Conservation (phyloP, 2,329 filamentous ascomycete species). For the Paecilomyces niveus region DNA sequence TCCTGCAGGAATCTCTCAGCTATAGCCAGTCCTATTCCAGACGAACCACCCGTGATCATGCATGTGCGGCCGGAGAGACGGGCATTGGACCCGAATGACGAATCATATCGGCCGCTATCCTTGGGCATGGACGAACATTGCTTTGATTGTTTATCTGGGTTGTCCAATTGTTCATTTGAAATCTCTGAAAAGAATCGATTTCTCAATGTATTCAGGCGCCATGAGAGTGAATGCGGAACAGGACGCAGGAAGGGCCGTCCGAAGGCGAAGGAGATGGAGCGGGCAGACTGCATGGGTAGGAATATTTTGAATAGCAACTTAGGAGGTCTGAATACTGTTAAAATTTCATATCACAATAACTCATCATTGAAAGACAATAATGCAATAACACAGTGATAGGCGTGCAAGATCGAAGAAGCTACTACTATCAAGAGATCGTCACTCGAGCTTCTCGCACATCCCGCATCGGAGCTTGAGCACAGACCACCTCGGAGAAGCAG, state of each 20-base stretch:
- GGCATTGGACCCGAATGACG: constrained; percentile 9
- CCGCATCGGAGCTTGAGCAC: constrained; percentile 20
- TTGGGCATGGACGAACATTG: neutral
- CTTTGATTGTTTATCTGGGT: neutral
- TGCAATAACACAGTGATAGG: neutral
- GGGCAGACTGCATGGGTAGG: constrained; percentile 39
- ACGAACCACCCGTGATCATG: constrained; percentile 63
- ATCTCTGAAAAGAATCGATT: neutral
- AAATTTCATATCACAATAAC: neutral
- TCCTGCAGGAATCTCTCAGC: constrained; percentile 58
- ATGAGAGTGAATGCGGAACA: neutral
- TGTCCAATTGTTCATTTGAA: neutral
- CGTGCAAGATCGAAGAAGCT: neutral
- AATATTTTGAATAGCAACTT: neutral
- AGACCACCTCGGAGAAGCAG: constrained; percentile 12
- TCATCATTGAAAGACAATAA: neutral
- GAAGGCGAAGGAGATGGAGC: constrained; percentile 52
- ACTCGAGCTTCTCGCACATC: neutral
- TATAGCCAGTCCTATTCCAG: constrained; percentile 63
- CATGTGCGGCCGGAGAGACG: constrained; percentile 30
- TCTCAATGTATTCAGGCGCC: neutral
- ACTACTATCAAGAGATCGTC: neutral
- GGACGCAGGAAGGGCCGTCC: neutral
- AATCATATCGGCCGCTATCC: neutral
- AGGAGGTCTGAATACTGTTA: neutral